Evolutionary conservation across 176 grass and related monocot genomes (phyloP).

Genomic region (Neostapfia colusana): DNA sequence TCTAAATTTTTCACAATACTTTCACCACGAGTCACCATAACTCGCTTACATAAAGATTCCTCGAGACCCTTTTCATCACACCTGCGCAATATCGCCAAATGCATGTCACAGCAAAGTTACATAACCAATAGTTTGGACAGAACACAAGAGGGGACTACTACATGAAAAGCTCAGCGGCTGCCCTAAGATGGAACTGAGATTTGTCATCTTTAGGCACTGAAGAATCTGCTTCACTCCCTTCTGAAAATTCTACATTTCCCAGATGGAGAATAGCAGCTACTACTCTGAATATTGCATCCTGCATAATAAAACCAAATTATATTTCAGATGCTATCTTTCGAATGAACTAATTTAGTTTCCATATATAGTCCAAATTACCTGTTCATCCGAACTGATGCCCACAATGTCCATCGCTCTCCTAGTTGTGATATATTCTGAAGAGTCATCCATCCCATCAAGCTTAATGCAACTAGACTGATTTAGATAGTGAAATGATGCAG

Average conservation of each 20-base stretch:
- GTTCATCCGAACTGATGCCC: slow-evolving; percentile 84
- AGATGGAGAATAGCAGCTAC: slow-evolving; percentile 99
- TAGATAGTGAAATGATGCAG: slow-evolving; percentile 86
- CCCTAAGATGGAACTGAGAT: slow-evolving; percentile 79
- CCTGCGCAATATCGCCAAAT: slow-evolving; percentile 56
- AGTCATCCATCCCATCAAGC: slow-evolving; percentile 87
- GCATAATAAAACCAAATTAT: slow-evolving; percentile 21
- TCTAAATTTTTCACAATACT: slow-evolving; percentile 83
- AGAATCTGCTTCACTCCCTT: slow-evolving; percentile 86
- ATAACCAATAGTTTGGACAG: slow-evolving; percentile 22
- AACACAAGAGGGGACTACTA: slow-evolving; percentile 43
- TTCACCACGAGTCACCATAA: slow-evolving; percentile 91
- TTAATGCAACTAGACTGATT: slow-evolving; percentile 94
- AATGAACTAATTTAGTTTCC: slow-evolving; percentile 33
- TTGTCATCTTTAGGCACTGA: slow-evolving; percentile 86
- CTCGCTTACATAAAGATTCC: slow-evolving; percentile 85
- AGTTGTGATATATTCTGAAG: slow-evolving; percentile 77
- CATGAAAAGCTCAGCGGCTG: slow-evolving; percentile 97
- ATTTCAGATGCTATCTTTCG: slow-evolving; percentile 4
- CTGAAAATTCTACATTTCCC: slow-evolving; percentile 89
- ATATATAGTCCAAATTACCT: slow-evolving; percentile 53
- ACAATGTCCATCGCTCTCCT: slow-evolving; percentile 91
- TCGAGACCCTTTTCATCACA: slow-evolving; percentile 77
- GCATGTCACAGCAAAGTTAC: slow-evolving; percentile 26
- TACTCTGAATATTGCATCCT: slow-evolving; percentile 95